A percentile compares a stretch with the other conserved stretches of the same genome.
Evolutionary conservation across 768 basidiomycete genomes (phyloP).

Genomic region (Psilocybe cyanescens): DNA sequence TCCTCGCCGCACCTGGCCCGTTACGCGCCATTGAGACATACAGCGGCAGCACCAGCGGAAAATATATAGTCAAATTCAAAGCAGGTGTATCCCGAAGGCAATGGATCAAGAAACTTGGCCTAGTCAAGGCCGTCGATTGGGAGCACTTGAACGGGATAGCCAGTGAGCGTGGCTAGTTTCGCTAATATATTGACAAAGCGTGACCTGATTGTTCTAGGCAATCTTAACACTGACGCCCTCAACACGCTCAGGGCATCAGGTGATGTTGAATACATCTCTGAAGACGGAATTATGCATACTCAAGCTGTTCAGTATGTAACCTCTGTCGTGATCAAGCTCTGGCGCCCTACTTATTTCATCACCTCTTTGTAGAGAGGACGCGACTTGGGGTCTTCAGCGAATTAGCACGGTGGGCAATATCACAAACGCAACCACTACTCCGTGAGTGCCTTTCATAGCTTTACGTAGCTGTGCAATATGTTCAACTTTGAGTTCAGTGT

Average conservation of each 20-base stretch:
- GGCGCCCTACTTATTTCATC: not conserved
- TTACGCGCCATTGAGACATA: conserved; percentile 27
- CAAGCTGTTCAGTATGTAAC: conserved; percentile 23
- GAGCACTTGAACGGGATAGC: conserved; percentile 34
- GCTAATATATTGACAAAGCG: not conserved
- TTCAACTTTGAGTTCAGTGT: conserved; percentile 1
- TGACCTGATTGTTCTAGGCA: conserved; percentile 6
- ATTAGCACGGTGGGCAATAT: conserved; percentile 19
- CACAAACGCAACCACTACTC: conserved; percentile 1
- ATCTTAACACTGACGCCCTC: conserved; percentile 25
- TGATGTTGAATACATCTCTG: conserved; percentile 31
- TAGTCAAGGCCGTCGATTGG: conserved; percentile 25
- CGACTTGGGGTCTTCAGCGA: conserved; percentile 32
- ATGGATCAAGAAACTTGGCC: conserved; percentile 6
- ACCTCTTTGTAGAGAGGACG: conserved; percentile 1
- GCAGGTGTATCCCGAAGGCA: conserved; percentile 23
- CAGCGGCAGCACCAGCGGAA: conserved; percentile 28
- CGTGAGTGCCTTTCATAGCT: not conserved
- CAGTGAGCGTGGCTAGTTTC: conserved; percentile 17
- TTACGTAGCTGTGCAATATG: not conserved
- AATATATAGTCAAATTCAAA: conserved; percentile 35
- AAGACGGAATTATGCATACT: conserved; percentile 33
- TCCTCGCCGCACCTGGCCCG: conserved; percentile 15
- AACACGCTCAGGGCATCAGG: conserved; percentile 26
- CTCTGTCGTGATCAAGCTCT: not conserved